Percentiles rank a stretch among this genome's conserved stretches.
Evolutionary conservation across 2,329 filamentous ascomycete genomes (phyloP).

Genomic region (Nemania sp.): DNA sequence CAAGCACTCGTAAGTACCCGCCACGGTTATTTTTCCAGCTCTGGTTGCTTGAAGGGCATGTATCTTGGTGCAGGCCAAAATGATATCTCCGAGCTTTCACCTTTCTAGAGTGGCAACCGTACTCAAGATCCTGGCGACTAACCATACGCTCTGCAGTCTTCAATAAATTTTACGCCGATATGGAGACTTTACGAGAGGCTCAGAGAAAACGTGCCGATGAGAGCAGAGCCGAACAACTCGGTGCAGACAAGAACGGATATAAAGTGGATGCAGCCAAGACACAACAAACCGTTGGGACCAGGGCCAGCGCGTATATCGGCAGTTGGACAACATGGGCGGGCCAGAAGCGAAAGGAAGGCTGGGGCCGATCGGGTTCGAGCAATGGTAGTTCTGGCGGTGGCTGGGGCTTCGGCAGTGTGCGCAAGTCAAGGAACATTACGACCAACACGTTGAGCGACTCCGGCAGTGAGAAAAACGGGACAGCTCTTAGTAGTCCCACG

Average conservation of each 20-base stretch:
- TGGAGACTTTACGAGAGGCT: slow-evolving; percentile 78
- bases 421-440: slow-evolving; percentile 35
- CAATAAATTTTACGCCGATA: slow-evolving; percentile 86
- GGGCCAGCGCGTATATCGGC: slow-evolving; percentile 66
- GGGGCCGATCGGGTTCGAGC: slow-evolving; percentile 45
- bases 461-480: slow-evolving; percentile 40
- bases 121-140: background rate
- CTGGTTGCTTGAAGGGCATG: background rate
- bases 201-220: slow-evolving; percentile 68
- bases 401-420: slow-evolving; percentile 41
- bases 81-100: too few relatives aligned
- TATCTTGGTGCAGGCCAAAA: background rate
- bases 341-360: slow-evolving; percentile 69
- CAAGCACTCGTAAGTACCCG: slow-evolving; percentile 60
- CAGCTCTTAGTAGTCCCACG: slow-evolving; percentile 40
- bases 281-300: slow-evolving; percentile 54
- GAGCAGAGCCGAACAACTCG: slow-evolving; percentile 41
- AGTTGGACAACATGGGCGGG: slow-evolving; percentile 73
- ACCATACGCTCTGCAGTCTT: slow-evolving; percentile 53
- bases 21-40: background rate
- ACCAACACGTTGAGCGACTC: slow-evolving; percentile 35
- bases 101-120: too few relatives aligned
- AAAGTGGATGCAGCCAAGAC: slow-evolving; percentile 47
- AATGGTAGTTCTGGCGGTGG: slow-evolving; percentile 39
- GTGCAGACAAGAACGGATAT: slow-evolving; percentile 34